Evolutionary conservation across 139 green algal species (phyloP), one percentile per base, ranked within the genome.

Genomic region (Tetraselmis striata): DNA sequence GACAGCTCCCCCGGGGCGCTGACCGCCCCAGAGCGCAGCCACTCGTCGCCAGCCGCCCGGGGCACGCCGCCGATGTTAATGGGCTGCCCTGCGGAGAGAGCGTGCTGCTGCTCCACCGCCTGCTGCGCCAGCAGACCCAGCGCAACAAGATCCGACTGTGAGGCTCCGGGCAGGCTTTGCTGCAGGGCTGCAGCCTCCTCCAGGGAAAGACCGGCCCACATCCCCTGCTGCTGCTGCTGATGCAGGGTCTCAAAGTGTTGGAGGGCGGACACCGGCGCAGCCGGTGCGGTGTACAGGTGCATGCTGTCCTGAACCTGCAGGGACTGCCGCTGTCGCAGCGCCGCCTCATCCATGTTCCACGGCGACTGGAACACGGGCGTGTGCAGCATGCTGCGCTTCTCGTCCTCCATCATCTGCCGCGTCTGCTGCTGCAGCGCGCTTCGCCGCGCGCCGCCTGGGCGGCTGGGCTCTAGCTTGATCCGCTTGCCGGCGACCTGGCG

Each of bases 391-490:
- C 29, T 45, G 5, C 29, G 76, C 76, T 79, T 79, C 29, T 79
- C 29, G 29, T 31, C 29, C 76, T 79, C 29, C 76, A 79, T 31
- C 76, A 79, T 79, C 18, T 79, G 29, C 76, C 76, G 5, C 76
- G 29, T 31, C 29, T 79, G 76, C 29, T 31, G 29, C 29, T 31
- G 76, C 5, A 79, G 11, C 76, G 18, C 29, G 76, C 76, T 79
- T 22, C 29, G 45, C 18, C 76, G 5, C 29, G 76, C 5, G 29
- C 76, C 76, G 29, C 76, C 76, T 18, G 76, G 76, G 18, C 76
- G 76, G 29, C 29, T 45, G 22, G 76, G 76, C 29, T 79, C 76
- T 18, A 79, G 29, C 76, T 79, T 79, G 76, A 79, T 79, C 29
- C 76, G 76, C 76, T 79, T 79, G 5, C 76, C 76, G 11, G 76